These are phyloP conservation scores for Piromyces sp. DNA, from an alignment of 192 early-diverging fungal species.

Conservation along the genomic window DNA sequence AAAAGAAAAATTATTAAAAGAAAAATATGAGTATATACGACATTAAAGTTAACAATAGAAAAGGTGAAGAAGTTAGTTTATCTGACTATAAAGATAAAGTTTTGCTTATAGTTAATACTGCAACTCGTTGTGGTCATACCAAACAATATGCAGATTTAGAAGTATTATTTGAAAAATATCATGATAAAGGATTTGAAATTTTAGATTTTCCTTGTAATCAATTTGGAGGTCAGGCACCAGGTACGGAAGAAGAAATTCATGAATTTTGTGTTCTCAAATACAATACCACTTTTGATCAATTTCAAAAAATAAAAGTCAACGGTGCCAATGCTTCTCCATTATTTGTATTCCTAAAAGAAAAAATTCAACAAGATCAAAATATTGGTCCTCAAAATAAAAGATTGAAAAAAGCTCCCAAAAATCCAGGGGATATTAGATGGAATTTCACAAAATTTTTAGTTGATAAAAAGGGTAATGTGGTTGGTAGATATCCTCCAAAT, in stretches of 20 bases:
- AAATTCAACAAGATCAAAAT: neutral
- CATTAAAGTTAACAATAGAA: neutral
- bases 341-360: conserved; percentile 18
- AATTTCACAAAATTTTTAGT: conserved; percentile 51
- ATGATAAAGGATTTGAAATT: conserved; percentile 55
- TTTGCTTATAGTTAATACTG: neutral
- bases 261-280: conserved; percentile 46
- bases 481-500: conserved; percentile 43
- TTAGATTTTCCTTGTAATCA: conserved; percentile 87
- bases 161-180: conserved; percentile 45
- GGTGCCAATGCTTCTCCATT: conserved; percentile 47
- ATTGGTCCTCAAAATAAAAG: conserved; percentile 19
- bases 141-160: conserved; percentile 22
- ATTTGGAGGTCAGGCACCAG: conserved; percentile 56
- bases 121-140: neutral
- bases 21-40: neutral
- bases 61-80: neutral
- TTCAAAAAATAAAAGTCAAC: conserved; percentile 73
- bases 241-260: conserved; percentile 10
- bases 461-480: conserved; percentile 42
- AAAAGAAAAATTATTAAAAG: too few species aligned
- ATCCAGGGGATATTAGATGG: neutral
- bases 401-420: conserved; percentile 10
- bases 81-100: neutral
- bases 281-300: conserved; percentile 79